A percentile compares a stretch with the other conserved stretches of the same genome.
Conservation (phyloP, 228 moss, liverwort and hornwort species). For the Sphagnum magellanicum region DNA sequence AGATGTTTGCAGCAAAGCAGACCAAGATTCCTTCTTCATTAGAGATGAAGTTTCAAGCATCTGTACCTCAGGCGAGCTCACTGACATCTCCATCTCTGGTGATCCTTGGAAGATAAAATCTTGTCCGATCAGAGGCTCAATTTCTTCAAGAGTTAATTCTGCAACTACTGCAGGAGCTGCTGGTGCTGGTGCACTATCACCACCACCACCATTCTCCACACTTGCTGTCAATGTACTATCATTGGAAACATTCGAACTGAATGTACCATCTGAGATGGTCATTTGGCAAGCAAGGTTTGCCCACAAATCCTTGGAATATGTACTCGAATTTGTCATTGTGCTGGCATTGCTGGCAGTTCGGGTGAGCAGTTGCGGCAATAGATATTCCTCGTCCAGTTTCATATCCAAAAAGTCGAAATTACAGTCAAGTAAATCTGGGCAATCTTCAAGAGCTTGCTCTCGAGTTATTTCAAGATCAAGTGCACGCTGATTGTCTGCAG, state of each 20-base stretch:
- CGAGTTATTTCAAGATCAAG: constrained; percentile 26
- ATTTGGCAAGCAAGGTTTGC: constrained; percentile 46
- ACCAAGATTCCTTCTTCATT: constrained; percentile 45
- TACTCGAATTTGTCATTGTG: constrained; percentile 39
- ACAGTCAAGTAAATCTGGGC: constrained; percentile 32
- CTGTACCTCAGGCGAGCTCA: constrained; percentile 37
- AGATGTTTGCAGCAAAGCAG: constrained; percentile 12
- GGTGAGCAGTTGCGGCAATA: constrained; percentile 10
- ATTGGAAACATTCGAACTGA: constrained; percentile 37
- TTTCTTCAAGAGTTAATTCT: constrained; percentile 16
- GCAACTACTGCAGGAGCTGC: not conserved
- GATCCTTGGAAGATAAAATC: not conserved
- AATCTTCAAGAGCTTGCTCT: constrained; percentile 14
- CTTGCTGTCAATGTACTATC: constrained; percentile 33
- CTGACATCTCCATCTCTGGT: constrained; percentile 9
- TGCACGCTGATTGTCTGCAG: constrained; percentile 5
- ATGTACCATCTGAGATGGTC: constrained; percentile 36
- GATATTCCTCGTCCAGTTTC: constrained; percentile 10
- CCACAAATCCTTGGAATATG: constrained; percentile 38
- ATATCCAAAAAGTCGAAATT: constrained; percentile 35
- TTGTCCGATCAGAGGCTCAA: not conserved
- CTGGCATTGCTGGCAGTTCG: constrained; percentile 42
- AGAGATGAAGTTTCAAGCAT: constrained; percentile 42
- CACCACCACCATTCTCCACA: constrained; percentile 13
- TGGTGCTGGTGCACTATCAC: not conserved